Evolutionary conservation across 345 rosid genomes (phyloP).

Genomic region (Lumnitzera littorea): DNA sequence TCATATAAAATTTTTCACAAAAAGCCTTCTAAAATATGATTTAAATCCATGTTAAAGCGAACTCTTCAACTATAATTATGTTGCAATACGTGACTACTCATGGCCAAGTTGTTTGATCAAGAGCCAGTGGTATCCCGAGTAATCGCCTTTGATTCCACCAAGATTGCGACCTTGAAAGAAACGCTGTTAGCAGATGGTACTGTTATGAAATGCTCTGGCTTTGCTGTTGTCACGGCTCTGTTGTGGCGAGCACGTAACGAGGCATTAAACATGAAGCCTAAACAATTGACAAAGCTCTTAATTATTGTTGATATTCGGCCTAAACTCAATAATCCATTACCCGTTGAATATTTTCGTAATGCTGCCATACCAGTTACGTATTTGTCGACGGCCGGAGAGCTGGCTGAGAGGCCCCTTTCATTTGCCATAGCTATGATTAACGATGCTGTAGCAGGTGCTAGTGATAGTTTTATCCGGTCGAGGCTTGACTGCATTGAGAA

Average conservation of each 20-base stretch:
- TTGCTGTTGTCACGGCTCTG: constrained; percentile 6
- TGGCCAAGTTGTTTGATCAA: not conserved
- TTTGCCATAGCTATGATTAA: constrained; percentile 6
- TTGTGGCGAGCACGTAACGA: constrained; percentile 10
- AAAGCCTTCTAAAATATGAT: too few species aligned
- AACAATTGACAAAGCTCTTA: constrained; percentile 3
- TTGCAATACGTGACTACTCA: constrained; percentile 17
- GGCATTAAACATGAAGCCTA: constrained; percentile 10
- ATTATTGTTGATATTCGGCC: constrained; percentile 3
- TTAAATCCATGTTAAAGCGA: too few species aligned
- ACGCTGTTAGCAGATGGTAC: constrained; percentile 7
- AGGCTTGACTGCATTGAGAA: constrained; percentile 8
- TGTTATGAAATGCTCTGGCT: constrained; percentile 7
- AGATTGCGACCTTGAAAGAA: constrained; percentile 5
- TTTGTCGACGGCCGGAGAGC: constrained; percentile 8
- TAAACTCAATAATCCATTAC: constrained; percentile 2
- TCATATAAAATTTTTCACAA: too few species aligned
- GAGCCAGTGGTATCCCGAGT: constrained; percentile 1
- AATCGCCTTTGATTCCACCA: not conserved
- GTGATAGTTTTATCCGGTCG: constrained; percentile 11
- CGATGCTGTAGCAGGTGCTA: constrained; percentile 3
- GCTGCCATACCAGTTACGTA: constrained; percentile 1
- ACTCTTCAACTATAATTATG: too few species aligned
- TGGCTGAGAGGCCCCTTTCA: constrained; percentile 9
- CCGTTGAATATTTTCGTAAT: constrained; percentile 7